Conservation (phyloP, 108 stramenopile genomes). For the Ochromonas danica region DNA sequence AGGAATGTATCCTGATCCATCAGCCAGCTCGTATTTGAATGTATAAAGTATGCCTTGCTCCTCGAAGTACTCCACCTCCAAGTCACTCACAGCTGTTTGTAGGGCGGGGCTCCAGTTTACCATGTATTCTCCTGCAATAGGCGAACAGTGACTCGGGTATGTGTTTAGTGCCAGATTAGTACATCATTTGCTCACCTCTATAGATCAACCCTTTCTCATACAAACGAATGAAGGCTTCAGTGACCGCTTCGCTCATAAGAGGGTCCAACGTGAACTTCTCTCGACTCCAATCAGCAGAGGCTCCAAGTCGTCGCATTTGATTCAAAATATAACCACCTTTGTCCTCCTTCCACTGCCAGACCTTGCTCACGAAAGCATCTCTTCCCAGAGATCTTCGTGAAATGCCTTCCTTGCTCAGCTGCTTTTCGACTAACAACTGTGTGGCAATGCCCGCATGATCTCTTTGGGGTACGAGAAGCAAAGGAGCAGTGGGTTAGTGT, state of each 20-base stretch:
- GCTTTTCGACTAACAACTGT: slow-evolving; percentile 91
- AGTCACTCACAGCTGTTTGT: slow-evolving; percentile 94
- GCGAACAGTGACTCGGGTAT: slow-evolving; percentile 43
- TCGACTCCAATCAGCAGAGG: slow-evolving; percentile 93
- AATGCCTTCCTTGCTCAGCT: slow-evolving; percentile 69
- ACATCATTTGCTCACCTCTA: slow-evolving; percentile 74
- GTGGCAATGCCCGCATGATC: slow-evolving; percentile 99
- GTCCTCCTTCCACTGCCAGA: slow-evolving; percentile 82
- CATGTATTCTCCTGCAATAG: too few species aligned
- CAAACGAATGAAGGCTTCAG: slow-evolving; percentile 88
- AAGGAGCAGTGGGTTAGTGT: too few species aligned
- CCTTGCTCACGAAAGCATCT: slow-evolving; percentile 76
- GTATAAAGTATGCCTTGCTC: slow-evolving; percentile 90
- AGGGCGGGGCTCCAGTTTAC: slow-evolving; percentile 97
- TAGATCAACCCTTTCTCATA: slow-evolving; percentile 92
- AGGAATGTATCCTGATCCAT: slow-evolving; percentile 69
- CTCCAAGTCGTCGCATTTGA: slow-evolving; percentile 89
- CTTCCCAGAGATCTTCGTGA: slow-evolving; percentile 79
- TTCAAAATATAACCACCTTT: slow-evolving; percentile 90
- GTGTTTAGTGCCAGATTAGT: slow-evolving; percentile 58
- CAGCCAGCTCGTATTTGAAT: slow-evolving; percentile 87
- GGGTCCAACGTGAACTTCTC: slow-evolving; percentile 97
- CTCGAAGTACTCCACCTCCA: slow-evolving; percentile 88
- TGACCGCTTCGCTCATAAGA: slow-evolving; percentile 74
- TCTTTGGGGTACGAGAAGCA: too few species aligned